Percentiles rank a stretch among this genome's conserved stretches.
Conservation (phyloP, 140 eudicot species). For the Senecio squalidus region DNA sequence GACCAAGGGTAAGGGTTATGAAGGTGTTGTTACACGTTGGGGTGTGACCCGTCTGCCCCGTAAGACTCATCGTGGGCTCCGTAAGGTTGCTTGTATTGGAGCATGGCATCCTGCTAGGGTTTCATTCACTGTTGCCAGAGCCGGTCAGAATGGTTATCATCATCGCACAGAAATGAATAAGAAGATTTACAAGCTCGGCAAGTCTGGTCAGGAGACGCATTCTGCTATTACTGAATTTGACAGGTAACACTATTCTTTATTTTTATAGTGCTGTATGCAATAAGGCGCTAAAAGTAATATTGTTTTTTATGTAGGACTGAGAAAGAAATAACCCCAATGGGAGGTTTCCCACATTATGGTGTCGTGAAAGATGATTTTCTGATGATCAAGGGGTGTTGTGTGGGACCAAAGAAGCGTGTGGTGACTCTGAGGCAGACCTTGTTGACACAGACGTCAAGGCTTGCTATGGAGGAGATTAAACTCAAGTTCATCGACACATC, state of each 20-base stretch:
- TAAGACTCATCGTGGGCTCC: conserved; percentile 78
- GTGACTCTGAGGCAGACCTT: conserved; percentile 64
- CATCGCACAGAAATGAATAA: conserved; percentile 72
- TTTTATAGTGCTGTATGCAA: neutral
- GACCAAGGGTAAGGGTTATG: conserved; percentile 76
- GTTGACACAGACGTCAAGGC: conserved; percentile 60
- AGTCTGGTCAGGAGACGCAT: conserved; percentile 60
- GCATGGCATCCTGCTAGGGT: conserved; percentile 87
- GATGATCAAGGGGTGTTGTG: conserved; percentile 74
- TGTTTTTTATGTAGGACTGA: conserved; percentile 41
- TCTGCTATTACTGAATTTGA: conserved; percentile 56
- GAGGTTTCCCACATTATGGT: conserved; percentile 74
- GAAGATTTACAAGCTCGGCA: conserved; percentile 71
- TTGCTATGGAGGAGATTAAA: conserved; percentile 63
- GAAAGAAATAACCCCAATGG: conserved; percentile 73
- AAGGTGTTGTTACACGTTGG: conserved; percentile 82
- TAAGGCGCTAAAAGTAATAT: neutral
- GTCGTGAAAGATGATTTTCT: conserved; percentile 65
- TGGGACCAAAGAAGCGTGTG: conserved; percentile 78
- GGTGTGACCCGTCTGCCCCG: conserved; percentile 77
- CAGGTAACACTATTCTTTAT: conserved; percentile 30
- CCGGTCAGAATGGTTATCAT: conserved; percentile 75
- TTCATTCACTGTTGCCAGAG: conserved; percentile 69
- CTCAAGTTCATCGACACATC: conserved; percentile 70
- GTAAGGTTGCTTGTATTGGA: conserved; percentile 80